A percentile compares a stretch with the other conserved stretches of the same genome.
Evolutionary conservation across 306 rosid genomes (phyloP).

Genomic region (Prinsepia uniflora): DNA sequence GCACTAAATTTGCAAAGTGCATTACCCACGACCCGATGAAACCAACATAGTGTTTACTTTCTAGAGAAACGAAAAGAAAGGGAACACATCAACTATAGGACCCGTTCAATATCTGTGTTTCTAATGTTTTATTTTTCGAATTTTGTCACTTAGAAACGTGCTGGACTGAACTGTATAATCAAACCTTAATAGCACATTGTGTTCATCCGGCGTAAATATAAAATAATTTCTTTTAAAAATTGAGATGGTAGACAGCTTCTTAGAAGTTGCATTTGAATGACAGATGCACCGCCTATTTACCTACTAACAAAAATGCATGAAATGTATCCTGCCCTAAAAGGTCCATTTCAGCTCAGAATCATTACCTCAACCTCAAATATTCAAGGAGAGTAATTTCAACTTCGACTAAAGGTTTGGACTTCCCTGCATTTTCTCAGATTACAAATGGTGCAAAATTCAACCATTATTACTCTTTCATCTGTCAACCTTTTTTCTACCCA

Average conservation of each 20-base stretch:
- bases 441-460: constrained; percentile 8
- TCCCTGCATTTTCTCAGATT: constrained; percentile 5
- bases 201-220: neutral
- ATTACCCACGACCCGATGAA: neutral
- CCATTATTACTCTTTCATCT: neutral
- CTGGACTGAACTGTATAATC: neutral
- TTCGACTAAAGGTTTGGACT: neutral
- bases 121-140: neutral
- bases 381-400: neutral
- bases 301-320: neutral
- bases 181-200: neutral
- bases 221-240: neutral
- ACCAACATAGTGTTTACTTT: neutral
- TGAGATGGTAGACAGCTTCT: neutral
- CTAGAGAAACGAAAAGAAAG: neutral
- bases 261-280: neutral
- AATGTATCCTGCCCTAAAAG: neutral
- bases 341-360: neutral
- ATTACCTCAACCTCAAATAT: neutral
- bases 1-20: neutral
- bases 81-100: too few species aligned
- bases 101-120: neutral
- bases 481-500: neutral
- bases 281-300: neutral
- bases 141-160: neutral